These are phyloP conservation scores for Talinum fruticosum DNA, from an alignment of 148 eudicot species.

Conservation along the genomic window DNA sequence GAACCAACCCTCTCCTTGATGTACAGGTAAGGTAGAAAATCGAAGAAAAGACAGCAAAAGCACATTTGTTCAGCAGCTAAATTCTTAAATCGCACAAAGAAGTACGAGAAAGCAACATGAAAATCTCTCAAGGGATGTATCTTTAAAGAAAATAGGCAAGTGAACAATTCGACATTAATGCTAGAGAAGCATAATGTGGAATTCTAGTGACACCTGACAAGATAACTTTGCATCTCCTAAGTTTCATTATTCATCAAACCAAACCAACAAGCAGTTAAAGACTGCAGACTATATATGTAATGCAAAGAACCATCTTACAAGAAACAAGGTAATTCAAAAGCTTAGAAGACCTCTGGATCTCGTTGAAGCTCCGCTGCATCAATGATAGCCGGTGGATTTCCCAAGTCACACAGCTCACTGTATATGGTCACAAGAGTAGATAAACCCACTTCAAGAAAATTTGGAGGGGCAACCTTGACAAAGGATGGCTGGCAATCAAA, in stretches of 20 bases:
- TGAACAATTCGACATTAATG: neutral
- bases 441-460: conserved; percentile 73
- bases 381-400: conserved; percentile 72
- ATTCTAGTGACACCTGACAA: neutral
- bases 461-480: conserved; percentile 76
- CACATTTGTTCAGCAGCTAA: neutral
- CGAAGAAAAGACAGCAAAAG: neutral
- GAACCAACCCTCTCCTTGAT: no score
- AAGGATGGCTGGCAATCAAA: conserved; percentile 65
- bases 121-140: neutral
- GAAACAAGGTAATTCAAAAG: neutral
- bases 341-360: conserved; percentile 69
- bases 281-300: neutral
- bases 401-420: conserved; percentile 61
- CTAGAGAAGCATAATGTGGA: neutral
- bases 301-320: neutral
- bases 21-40: neutral
- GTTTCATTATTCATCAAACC: neutral
- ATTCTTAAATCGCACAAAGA: neutral
- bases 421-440: conserved; percentile 62
- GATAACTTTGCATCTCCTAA: neutral
- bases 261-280: neutral
- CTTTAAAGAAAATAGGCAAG: neutral
- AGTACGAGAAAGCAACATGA: neutral
- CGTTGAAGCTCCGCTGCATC: conserved; percentile 76